Base-by-base conservation (phyloP, 2,329 filamentous ascomycete genomes). In the Apiospora malaysiana region DNA sequence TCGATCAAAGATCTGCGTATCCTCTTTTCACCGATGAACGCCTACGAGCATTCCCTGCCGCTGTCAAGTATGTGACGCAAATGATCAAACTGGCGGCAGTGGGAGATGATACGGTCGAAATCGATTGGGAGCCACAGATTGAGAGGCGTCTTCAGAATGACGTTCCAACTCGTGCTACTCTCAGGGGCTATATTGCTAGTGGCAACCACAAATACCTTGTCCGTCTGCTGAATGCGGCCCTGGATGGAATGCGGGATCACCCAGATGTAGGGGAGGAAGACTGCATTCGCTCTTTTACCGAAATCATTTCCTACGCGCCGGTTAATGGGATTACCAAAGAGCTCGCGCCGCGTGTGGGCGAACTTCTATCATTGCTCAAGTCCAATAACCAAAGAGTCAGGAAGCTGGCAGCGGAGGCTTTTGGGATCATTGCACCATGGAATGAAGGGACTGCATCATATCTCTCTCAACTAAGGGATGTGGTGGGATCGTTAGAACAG, bases 91-190 rank as follows among this genome's bases (percentile, higher is more conserved):
- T 90, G 2, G 77, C 83, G 1, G 86, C 86, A 0, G 79, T 89
- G 2, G 78, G 81, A 49, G 81, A 86, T 67, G 84, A 87, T 70
- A 86, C 88, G 12, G 80, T 94, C 32, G 92, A 95, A 75, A 90
- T 92, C 65, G 93, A 95, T 73, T 98, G 96, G 96, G 92, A 94
- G 78, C 87, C 91, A 65, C 92, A 92, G 74, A 85, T 98, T 2
- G 92, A 95, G 74, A 89, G 90, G 1, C 86, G 92, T 8, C 85
- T 96, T 42, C 87, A 90, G 51, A 93, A 91, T 6, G 92, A 95
- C 76, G 86, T 92, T 71, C 83, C 86, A 65, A 89, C 90, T 14
- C 87, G 93, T 51, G 81, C 86, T 37, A 85, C 86, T 7, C 85
- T 94, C 70, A 87, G 86, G 70, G 77, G 78, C 0, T 89, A 91